A percentile compares a stretch with the other conserved stretches of the same genome.
Conservation (phyloP, 2,329 filamentous ascomycete genomes). For the Beauveria varroae region DNA sequence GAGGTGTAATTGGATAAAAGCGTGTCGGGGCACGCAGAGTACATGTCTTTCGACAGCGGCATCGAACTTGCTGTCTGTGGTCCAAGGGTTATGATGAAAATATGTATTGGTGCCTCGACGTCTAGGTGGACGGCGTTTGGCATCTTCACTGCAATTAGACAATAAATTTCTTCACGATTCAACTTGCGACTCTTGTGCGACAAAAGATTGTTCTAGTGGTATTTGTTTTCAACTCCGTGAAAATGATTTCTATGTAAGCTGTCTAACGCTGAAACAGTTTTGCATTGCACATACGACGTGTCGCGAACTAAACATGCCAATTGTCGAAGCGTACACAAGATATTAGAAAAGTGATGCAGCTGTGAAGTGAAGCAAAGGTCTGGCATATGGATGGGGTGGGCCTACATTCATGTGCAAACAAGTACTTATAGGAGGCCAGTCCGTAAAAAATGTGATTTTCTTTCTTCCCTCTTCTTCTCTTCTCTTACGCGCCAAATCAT, state of each 20-base stretch:
- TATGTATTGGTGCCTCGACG: conserved; percentile 8
- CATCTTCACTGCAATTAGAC: not conserved
- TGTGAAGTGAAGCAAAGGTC: not conserved
- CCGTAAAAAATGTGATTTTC: not conserved
- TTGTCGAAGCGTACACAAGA: not conserved
- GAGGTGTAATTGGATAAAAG: conserved; percentile 11
- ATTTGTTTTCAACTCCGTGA: not conserved
- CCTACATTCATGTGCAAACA: not conserved
- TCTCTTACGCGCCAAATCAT: not conserved
- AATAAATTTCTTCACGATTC: not conserved
- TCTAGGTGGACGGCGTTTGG: not conserved
- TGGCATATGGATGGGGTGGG: not conserved
- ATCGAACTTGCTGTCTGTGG: conserved; percentile 6
- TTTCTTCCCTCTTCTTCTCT: not conserved
- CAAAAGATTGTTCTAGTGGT: too few species aligned
- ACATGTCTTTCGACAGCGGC: not conserved
- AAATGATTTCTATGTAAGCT: not conserved
- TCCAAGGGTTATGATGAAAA: conserved; percentile 10
- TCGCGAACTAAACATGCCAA: not conserved
- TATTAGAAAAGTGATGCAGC: not conserved
- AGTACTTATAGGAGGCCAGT: not conserved
- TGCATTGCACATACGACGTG: not conserved
- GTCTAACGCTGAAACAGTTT: not conserved
- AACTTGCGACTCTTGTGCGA: not conserved
- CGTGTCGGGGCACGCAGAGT: not conserved